Base-by-base conservation (phyloP, 768 basidiomycete species). In the Suillus luteus region DNA sequence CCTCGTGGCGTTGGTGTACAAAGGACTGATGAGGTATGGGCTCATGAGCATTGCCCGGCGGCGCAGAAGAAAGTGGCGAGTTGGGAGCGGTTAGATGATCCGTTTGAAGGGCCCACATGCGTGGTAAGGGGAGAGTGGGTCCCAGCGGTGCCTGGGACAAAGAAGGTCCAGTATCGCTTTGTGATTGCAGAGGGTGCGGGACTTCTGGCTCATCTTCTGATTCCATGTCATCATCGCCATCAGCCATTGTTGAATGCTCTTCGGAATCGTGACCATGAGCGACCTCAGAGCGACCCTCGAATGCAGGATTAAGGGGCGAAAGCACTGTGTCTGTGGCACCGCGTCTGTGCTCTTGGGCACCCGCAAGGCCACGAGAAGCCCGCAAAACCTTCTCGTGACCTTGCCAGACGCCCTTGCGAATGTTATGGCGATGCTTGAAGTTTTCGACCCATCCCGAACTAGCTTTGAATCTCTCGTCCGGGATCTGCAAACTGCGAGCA, bases 381-480 rank as follows among this genome's bases (percentile, higher is more conserved):
- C 77, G 76, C 43, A 72, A 67, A 60, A 71, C 71, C 52, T 75
- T 77, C 60, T 78, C 81, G 37, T 72, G 72, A 33, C 81, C 80
- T 22, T 74, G 77, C 83, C 84, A 88, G 22, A 83, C 76, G 1
- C 91, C 92, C 27, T 84, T 84, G 49, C 86, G 83, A 65, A 96
- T 91, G 64, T 86, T 86, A 66, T 90, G 85, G 40, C 94, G 87
- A 69, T 85, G 83, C 78, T 95, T 95, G 81, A 95, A 96, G 73
- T 93, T 93, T 73, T 95, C 93, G 61, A 96, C 83, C 94, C 94
- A 96, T 5, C 93, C 92, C 11, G 90, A 87, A 71, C 89, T 92
- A n/a, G 91, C 93, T 77, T 95, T 95, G 84, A 96, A 96, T 73
- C 85, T 83, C 62, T 91, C 89, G 64, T 87, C 83, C 55, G 81